A percentile compares a stretch with the other conserved stretches of the same genome.
Conservation (phyloP, 1,139 yeast species). For the Diutina rugosa region DNA sequence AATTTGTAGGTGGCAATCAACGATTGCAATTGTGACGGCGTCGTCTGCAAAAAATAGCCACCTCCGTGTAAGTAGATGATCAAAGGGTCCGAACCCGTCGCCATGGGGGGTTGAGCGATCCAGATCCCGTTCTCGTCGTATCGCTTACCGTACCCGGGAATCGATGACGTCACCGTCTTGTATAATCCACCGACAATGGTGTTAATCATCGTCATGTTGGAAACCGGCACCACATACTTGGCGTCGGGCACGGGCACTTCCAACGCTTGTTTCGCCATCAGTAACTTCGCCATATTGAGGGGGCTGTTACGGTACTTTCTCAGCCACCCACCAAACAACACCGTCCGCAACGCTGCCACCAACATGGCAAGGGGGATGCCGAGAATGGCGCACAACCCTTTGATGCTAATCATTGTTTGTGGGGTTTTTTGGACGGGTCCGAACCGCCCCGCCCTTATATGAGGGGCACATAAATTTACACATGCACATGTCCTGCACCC, state of each 20-base stretch:
- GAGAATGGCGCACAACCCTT: background rate
- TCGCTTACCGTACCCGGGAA: slow-evolving; percentile 20
- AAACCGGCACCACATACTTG: slow-evolving; percentile 6
- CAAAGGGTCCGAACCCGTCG: slow-evolving; percentile 17
- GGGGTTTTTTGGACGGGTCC: background rate
- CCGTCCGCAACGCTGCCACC: slow-evolving; percentile 8
- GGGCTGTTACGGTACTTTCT: slow-evolving; percentile 11
- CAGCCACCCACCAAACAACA: slow-evolving; percentile 9
- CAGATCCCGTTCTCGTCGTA: slow-evolving; percentile 18
- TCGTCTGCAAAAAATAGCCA: slow-evolving; percentile 25
- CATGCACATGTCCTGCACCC: background rate
- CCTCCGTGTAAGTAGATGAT: slow-evolving; percentile 31
- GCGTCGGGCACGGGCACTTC: slow-evolving; percentile 9
- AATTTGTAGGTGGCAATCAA: slow-evolving; percentile 18
- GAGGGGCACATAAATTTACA: background rate
- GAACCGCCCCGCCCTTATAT: background rate
- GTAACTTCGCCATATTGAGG: slow-evolving; percentile 10
- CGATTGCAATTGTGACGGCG: slow-evolving; percentile 20
- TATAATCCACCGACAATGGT: slow-evolving; percentile 5
- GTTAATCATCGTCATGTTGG: slow-evolving; percentile 6
- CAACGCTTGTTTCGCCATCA: slow-evolving; percentile 11
- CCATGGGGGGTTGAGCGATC: background rate
- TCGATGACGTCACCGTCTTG: slow-evolving; percentile 5
- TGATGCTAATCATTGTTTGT: background rate
- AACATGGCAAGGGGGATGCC: slow-evolving; percentile 2